Conservation (phyloP, 2,329 filamentous ascomycete genomes). For the Cercospora sp. region DNA sequence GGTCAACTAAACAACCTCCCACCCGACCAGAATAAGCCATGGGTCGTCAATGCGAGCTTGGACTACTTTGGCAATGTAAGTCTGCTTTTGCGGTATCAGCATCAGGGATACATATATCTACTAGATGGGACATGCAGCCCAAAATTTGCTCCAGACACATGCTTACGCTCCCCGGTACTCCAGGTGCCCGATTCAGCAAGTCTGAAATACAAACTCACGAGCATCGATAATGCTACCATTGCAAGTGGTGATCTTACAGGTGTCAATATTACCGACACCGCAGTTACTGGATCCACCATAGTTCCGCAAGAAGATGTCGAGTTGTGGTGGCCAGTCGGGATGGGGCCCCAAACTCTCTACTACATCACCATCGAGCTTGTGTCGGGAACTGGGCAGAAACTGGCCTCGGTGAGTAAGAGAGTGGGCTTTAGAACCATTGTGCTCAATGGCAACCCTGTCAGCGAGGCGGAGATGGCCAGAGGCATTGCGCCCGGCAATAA, state of each 20-base stretch:
- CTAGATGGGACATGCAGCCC: background rate
- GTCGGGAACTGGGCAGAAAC: conserved; percentile 37
- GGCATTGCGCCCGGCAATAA: conserved; percentile 60
- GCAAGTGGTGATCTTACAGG: conserved; percentile 43
- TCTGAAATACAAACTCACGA: conserved; percentile 52
- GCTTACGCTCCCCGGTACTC: background rate
- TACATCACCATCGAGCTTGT: conserved; percentile 54
- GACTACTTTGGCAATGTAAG: conserved; percentile 53
- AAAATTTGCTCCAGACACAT: background rate
- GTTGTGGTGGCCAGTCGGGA: conserved; percentile 62
- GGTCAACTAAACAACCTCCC: conserved; percentile 60
- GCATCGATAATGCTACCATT: conserved; percentile 47
- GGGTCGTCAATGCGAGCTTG: conserved; percentile 62
- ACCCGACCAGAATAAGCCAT: conserved; percentile 58
- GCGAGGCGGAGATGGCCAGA: conserved; percentile 53
- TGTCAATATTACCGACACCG: conserved; percentile 44
- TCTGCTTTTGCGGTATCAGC: background rate
- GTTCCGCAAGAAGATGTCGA: conserved; percentile 50
- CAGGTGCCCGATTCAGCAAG: conserved; percentile 44
- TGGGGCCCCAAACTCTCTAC: conserved; percentile 61
- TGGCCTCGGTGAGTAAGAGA: conserved; percentile 53
- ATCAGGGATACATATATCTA: background rate
- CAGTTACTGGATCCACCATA: conserved; percentile 52
- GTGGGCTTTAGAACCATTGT: conserved; percentile 64
- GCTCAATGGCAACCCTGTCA: conserved; percentile 57